Evolutionary conservation across 2,329 filamentous ascomycete genomes (phyloP), one percentile per base, ranked within the genome.

Genomic region (Nemania serpens): DNA sequence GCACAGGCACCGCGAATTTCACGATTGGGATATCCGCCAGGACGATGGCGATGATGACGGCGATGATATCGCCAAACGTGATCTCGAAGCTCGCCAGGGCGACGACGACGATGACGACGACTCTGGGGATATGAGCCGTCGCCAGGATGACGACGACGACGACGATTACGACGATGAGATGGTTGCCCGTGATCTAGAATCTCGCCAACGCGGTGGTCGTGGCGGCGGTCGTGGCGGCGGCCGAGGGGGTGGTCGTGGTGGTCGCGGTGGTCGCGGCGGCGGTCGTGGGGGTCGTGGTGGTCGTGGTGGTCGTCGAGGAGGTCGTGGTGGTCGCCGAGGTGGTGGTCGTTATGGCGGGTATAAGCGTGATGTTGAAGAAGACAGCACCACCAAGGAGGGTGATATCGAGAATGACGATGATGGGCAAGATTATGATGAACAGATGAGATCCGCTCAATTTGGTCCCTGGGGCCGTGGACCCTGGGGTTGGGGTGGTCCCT

Each of bases 331-430:
- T 13, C 11, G 41, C n/a, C 36, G 22, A 12, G 46, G 58, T 5
- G 29, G 53, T 1, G 41, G 48, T 9, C 20, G 46, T 13, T n/a
- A 64, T 12, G 54, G 62, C 18, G 66, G 42, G 12, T 13, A 47
- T n/a, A 43, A 39, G 36, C 41, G 41, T 3, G 25, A 29, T 7
- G 25, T 7, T 29, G 25, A 3, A 3, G 11, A 5, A 5, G 36
- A 39, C 36, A 12, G n/a, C n/a, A 12, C 41, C 5, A 39, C 41
- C 41, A 43, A n/a, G 41, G 17, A 11, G 6, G n/a, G 17, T 36
- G 41, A 34, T 10, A 25, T 18, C 5, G 36, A 29, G 3, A 5
- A 49, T 6, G n/a, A 34, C 13, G 20, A 29, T n/a, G 34, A 34
- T 17, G 25, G 41, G 6, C n/a, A 47, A 5, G 41, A 22, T 13